Percentiles rank a stretch among this genome's conserved stretches.
Conservation (phyloP, 2,329 filamentous ascomycete species). For the Fusarium stilboides region DNA sequence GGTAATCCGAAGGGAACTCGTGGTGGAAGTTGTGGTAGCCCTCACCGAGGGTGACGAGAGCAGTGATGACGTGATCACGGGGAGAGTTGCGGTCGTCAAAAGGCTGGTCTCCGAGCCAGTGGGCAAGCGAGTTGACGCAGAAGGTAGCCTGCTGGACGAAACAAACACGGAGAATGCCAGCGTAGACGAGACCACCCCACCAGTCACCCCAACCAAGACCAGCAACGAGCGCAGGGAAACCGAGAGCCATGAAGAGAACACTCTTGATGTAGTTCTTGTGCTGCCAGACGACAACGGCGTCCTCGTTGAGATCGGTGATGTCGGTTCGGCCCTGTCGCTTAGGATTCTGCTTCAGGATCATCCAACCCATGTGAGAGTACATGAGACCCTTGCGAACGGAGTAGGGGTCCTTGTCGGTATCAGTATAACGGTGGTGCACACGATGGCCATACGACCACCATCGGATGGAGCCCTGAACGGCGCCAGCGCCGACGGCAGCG, state of each 20-base stretch:
- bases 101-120: conserved; percentile 93
- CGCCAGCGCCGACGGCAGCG: conserved; percentile 84
- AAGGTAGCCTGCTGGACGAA: conserved; percentile 94
- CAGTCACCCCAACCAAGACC: conserved; percentile 87
- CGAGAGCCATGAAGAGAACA: conserved; percentile 81
- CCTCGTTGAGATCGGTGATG: conserved; percentile 89
- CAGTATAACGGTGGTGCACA: conserved; percentile 91
- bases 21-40: conserved; percentile 98
- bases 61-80: conserved; percentile 89
- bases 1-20: conserved; percentile 94
- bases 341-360: conserved; percentile 94
- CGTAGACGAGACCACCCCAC: conserved; percentile 87
- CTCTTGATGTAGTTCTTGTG: conserved; percentile 89
- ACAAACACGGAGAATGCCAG: conserved; percentile 87
- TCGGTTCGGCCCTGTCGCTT: conserved; percentile 91
- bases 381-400: conserved; percentile 89
- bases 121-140: conserved; percentile 91
- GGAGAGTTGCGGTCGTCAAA: conserved; percentile 95
- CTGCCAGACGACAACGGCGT: conserved; percentile 88
- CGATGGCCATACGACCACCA: conserved; percentile 93
- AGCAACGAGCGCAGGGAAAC: conserved; percentile 82
- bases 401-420: conserved; percentile 93
- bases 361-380: conserved; percentile 87
- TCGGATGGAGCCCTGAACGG: conserved; percentile 87
- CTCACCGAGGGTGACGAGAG: conserved; percentile 86